Evolutionary conservation across 2,329 filamentous ascomycete genomes (phyloP), one percentile per base, ranked within the genome.

Genomic region (Phyllosticta citrichinensis): DNA sequence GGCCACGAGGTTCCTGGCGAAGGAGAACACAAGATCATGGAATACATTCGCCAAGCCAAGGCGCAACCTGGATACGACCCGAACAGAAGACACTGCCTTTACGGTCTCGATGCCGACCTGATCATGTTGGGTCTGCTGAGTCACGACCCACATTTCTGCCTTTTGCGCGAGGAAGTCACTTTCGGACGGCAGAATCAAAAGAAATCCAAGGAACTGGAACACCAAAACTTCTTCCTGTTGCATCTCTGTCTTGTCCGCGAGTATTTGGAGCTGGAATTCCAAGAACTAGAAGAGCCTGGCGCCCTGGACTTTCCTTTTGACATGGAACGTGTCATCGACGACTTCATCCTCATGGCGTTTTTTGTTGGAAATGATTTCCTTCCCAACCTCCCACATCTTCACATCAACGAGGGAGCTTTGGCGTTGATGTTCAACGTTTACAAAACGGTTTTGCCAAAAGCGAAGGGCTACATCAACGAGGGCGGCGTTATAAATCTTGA

Each of bases 11-110:
- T 97, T 25, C 94, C 94, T 6, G 94, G 94, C 68, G 95, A 99
- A 77, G 94, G 94, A 68, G 94, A 99, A 76, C 94, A 99, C 80
- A 99, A 99, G 79, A 96, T 99, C 76, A 99, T 99, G 94, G 95
- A 99, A 76, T 99, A 99, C 75, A 99, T 99, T 74, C 89, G 94
- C 67, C 90, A 95, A 75, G 90, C 94, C 64, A 97, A 97, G 80
- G 91, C 93, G 56, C 94, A 99, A 75, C 89, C 89, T 2, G 85
- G 87, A 65, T 99, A 99, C 75, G 87, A 96, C 73, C 83, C 90
- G 56, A 97, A 99, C 70, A 85, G 96, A 64, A 89, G 94, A 62
- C 94, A 99, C 76, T 99, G 95, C 75, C 81, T 99, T 64, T 99
- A 99, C 76, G 95, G 95, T 24, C 83, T 99, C 56, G 94, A 99